phyloP scores from a whole-genome alignment of 2,329 filamentous ascomycete species.

The Lithohypha guttulata region DNA sequence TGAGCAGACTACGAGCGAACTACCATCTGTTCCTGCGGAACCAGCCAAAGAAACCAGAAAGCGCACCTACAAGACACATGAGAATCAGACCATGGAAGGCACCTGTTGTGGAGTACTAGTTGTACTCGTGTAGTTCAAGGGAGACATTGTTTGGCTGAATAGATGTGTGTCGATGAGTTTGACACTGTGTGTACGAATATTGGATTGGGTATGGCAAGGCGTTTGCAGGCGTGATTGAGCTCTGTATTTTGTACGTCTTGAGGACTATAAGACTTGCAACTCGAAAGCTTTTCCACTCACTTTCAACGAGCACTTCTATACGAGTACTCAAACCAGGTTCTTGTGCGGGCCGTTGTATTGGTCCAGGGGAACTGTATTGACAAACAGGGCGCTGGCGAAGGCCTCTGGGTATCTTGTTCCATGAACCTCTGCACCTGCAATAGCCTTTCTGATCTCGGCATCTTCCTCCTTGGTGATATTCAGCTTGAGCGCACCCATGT shows the following conservation, averaged over 20 bases:
- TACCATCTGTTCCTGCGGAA: conserved; percentile 22
- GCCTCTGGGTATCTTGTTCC: conserved; percentile 20
- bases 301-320: no score
- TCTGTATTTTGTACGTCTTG: no score
- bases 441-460: conserved; percentile 25
- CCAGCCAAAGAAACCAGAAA: conserved; percentile 17
- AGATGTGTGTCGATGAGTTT: no score
- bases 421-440: conserved; percentile 18
- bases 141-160: no score
- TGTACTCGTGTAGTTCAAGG: no score
- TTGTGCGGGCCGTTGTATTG: conserved; percentile 10
- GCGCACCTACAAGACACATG: neutral
- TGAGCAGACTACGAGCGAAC: conserved; percentile 17
- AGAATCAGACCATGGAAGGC: conserved; percentile 6
- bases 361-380: conserved; percentile 18
- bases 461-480: conserved; percentile 23
- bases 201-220: no score
- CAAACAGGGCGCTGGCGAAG: conserved; percentile 13
- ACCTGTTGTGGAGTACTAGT: conserved; percentile 5
- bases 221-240: no score
- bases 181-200: no score
- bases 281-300: no score
- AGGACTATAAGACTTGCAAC: no score
- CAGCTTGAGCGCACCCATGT: conserved; percentile 19
- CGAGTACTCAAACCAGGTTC: conserved; percentile 5